Evolutionary conservation across 805 yeast species (phyloP), one percentile per base, ranked within the genome.

Genomic region (Tetrapisispora phaffii): DNA sequence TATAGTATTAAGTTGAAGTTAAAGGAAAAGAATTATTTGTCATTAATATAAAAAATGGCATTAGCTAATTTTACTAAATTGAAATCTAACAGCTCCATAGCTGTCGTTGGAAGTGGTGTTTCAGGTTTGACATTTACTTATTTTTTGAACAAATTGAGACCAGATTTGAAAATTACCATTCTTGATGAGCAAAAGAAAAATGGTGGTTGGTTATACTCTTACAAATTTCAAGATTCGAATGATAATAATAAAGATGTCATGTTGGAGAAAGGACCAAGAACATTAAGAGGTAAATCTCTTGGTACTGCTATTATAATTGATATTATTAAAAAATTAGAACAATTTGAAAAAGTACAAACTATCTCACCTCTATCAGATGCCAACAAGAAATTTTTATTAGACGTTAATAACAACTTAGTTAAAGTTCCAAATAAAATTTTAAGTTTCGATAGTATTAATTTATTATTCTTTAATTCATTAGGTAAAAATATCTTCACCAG

Each of bases 221-320:
- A 74, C 46, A 52, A 56, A 12, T 60, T 67, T n/a, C 52, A 54
- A n/a, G 57, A 67, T 33, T 41, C 56, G 5, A 37, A 37, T 16
- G 57, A 52, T 28, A 54, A 54, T 23, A 68, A 57, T 12, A 50
- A 49, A 34, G 58, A 46, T 12, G 39, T 57, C 7, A 51, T 61
- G 60, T 47, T 71, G 2, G 97, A 93, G 55, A 82, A 81, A 50
- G 98, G 97, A 0, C 97, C 98, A 0, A 68, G 97, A 41, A 93
- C 97, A 0, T 67, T 93, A 37, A 68, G 96, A 48, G 95, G 96
- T 0, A 76, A 76, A 6, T 83, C 87, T 44, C 79, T 79, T 34
- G 97, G 97, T 0, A 77, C 88, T 0, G 65, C 82, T 26, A 55
- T 85, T 22, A 75, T 85, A 7, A 64, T 82, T 20, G 94, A 85